phyloP scores from a whole-genome alignment of 2,329 filamentous ascomycete genomes.

The Chaetoscypha palmicola region DNA sequence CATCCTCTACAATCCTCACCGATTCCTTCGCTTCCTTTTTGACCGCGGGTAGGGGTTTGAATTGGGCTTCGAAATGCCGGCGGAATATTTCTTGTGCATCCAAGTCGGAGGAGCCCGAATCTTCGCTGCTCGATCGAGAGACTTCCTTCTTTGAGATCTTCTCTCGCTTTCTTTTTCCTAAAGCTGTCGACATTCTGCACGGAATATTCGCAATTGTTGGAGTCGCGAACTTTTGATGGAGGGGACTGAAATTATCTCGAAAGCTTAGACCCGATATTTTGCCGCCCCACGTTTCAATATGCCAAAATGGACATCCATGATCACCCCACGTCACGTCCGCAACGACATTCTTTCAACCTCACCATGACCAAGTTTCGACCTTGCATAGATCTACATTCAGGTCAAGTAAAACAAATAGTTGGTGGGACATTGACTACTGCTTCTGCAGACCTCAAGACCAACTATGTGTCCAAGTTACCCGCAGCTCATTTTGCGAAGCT shows the following conservation, averaged over 20 bases:
- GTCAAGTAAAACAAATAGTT: conserved; percentile 96
- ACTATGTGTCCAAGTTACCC: conserved; percentile 81
- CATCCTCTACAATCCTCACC: conserved; percentile 26
- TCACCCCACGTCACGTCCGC: conserved; percentile 3
- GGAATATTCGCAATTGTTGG: neutral
- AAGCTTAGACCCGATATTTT: neutral
- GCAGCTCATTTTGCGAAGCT: conserved; percentile 74
- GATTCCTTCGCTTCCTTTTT: conserved; percentile 14
- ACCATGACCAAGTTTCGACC: conserved; percentile 89
- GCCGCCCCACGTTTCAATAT: conserved; percentile 4
- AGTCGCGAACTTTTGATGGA: neutral
- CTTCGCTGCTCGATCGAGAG: conserved; percentile 14
- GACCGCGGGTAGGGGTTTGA: conserved; percentile 58
- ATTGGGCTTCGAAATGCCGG: conserved; percentile 81
- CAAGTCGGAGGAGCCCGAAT: conserved; percentile 31
- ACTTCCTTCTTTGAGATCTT: conserved; percentile 25
- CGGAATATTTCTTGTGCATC: conserved; percentile 70
- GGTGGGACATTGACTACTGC: conserved; percentile 78
- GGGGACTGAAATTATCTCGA: conserved; percentile 11
- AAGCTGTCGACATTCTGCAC: conserved; percentile 28
- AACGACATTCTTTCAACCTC: no score
- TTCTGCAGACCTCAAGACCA: conserved; percentile 68
- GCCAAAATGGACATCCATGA: no score
- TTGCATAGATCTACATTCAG: conserved; percentile 96
- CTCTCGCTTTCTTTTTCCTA: conserved; percentile 43